Conservation (phyloP, 1,139 yeast genomes). For the Meyerozyma elateridarum region DNA sequence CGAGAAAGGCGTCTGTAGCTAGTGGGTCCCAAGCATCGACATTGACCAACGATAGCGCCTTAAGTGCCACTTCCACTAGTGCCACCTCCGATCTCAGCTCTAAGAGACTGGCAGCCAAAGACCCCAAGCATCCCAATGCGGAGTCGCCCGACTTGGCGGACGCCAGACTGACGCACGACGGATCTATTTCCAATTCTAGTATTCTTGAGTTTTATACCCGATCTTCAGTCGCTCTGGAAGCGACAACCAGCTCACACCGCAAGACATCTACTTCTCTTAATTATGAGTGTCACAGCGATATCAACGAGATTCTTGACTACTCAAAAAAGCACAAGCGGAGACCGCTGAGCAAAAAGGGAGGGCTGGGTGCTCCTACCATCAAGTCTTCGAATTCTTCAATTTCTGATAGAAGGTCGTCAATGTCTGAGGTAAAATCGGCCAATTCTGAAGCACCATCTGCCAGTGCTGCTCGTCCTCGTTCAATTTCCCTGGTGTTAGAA, state of each 20-base stretch:
- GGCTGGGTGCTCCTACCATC: background rate
- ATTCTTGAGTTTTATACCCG: background rate
- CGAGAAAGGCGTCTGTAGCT: background rate
- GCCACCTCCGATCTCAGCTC: background rate
- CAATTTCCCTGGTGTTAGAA: too few species aligned
- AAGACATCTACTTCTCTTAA: background rate
- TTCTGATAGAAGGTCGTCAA: background rate
- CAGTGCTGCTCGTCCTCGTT: too few species aligned
- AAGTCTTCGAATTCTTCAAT: background rate
- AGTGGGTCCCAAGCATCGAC: background rate
- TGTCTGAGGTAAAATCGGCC: background rate
- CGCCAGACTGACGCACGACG: background rate
- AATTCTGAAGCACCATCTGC: background rate
- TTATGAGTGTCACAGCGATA: conserved; percentile 2
- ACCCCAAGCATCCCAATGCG: too few species aligned
- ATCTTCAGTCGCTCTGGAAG: conserved; percentile 3
- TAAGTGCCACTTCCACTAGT: background rate
- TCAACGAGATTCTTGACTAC: conserved; percentile 4
- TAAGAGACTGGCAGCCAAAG: background rate
- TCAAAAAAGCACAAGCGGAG: conserved; percentile 1
- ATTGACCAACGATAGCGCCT: background rate
- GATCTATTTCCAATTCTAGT: background rate
- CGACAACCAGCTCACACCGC: conserved; percentile 1
- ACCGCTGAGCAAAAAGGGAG: background rate
- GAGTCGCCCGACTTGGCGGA: background rate